These are phyloP conservation scores for Populus pruinosa DNA, from an alignment of 345 rosid species.

Conservation along the genomic window DNA sequence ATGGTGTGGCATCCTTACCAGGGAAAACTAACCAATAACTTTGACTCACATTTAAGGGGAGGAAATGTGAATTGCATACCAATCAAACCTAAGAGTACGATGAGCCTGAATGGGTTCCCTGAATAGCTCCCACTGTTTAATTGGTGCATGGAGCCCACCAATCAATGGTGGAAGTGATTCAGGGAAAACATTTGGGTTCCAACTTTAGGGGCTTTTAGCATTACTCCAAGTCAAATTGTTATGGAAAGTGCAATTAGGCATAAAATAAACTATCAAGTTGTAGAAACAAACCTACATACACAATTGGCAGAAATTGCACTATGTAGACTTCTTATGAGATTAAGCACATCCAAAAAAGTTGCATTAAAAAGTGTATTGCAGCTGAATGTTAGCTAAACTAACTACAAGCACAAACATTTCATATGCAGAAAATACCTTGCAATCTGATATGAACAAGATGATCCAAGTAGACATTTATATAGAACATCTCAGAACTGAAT, in stretches of 20 bases:
- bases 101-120: too few species aligned
- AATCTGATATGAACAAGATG: background rate
- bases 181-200: background rate
- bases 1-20: background rate
- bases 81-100: too few species aligned
- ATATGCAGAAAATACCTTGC: background rate
- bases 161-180: background rate
- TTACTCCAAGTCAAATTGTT: background rate
- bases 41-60: background rate
- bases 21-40: background rate
- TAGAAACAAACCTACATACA: background rate
- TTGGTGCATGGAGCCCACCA: too few species aligned
- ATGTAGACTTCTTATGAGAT: background rate
- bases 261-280: background rate
- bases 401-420: background rate
- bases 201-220: background rate
- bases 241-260: background rate
- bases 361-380: background rate
- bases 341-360: background rate
- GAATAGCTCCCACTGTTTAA: too few species aligned
- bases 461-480: background rate
- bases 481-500: conserved; percentile 5
- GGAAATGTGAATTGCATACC: background rate
- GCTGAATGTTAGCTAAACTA: background rate
- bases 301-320: background rate